Conservation (phyloP, 1,139 yeast genomes). For the Eremothecium cymbalariae region DNA sequence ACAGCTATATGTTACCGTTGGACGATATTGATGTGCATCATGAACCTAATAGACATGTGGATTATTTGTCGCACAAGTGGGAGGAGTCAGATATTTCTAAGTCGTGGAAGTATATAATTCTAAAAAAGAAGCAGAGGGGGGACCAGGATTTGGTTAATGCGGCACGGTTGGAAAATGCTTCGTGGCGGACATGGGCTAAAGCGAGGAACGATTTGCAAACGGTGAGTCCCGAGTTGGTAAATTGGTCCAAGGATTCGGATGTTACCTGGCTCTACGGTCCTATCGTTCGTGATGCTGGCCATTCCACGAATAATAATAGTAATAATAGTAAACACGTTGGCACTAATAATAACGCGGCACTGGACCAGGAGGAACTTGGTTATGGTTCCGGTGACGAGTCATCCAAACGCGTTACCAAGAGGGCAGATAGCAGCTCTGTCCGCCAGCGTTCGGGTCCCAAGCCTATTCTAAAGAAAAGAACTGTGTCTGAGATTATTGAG, state of each 20-base stretch:
- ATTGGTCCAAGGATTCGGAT: slow-evolving; percentile 75
- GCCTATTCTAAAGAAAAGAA: slow-evolving; percentile 75
- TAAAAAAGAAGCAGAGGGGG: slow-evolving; percentile 48
- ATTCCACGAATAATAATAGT: slow-evolving; percentile 32
- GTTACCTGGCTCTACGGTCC: slow-evolving; percentile 80
- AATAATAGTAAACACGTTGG: slow-evolving; percentile 36
- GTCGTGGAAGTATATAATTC: slow-evolving; percentile 89
- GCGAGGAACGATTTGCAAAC: slow-evolving; percentile 58
- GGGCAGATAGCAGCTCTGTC: slow-evolving; percentile 7
- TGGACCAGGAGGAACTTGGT: slow-evolving; percentile 18
- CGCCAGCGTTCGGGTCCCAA: slow-evolving; percentile 33
- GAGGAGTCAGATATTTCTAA: slow-evolving; percentile 86
- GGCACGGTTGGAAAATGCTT: slow-evolving; percentile 65
- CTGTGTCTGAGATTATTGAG: slow-evolving; percentile 57
- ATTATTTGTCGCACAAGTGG: slow-evolving; percentile 92
- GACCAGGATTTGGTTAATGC: slow-evolving; percentile 51
- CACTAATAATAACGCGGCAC: slow-evolving; percentile 21
- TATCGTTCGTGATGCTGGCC: slow-evolving; percentile 31
- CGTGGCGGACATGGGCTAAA: slow-evolving; percentile 88
- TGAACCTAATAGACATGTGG: slow-evolving; percentile 87
- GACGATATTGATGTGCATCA: slow-evolving; percentile 78
- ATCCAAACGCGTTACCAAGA: slow-evolving; percentile 24
- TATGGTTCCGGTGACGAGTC: slow-evolving; percentile 39
- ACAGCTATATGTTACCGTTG: slow-evolving; percentile 44
- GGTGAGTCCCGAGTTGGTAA: slow-evolving; percentile 62